Evolutionary conservation across 2,329 filamentous ascomycete genomes (phyloP), one percentile per base, ranked within the genome.

Genomic region (Hypocrella siamensis): DNA sequence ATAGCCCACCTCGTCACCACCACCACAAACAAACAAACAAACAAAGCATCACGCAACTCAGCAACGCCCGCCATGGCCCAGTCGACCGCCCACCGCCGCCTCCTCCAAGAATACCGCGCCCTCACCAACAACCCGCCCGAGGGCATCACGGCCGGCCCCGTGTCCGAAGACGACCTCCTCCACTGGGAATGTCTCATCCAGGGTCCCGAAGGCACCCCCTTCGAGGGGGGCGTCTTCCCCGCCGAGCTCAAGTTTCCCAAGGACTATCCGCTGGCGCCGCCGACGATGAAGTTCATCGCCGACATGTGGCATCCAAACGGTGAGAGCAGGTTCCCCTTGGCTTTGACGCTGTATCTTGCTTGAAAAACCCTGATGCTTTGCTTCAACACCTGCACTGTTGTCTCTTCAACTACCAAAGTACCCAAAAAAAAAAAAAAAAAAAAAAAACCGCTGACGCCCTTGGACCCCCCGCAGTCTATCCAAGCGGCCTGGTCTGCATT

Each of bases 271-370:
- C 71, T 96, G 5, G 81, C 86, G 44, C 90, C 90, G 38, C 90
- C 90, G 7, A 85, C 80, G 26, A 96, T 98, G 88, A 84, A 80
- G 55, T 98, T 98, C 56, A 64, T 92, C 32, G 82, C 82, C 33
- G 84, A 92, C 47, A 76, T 98, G 43, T 96, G 86, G 75, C 90
- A 98, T 62, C 90, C 90, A 0, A 98, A 98, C 54, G 84, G 86
- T 93, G 56, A 25, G 62, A 37, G 12, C 21, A n/a, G 21, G 5
- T 21, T 27, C 17, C 24, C 11, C 17, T 19, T 17, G 27, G 30
- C 26, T 28, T 14, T 22, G n/a, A n/a, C n/a, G n/a, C n/a, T n/a
- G n/a, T n/a, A n/a, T n/a, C n/a, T n/a, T n/a, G n/a, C n/a, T n/a
- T n/a, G n/a, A n/a, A n/a, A n/a, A 3, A 22, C 8, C 21, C 3